Conservation (phyloP, 345 rosid genomes). For the Mallotus nudiflorus region DNA sequence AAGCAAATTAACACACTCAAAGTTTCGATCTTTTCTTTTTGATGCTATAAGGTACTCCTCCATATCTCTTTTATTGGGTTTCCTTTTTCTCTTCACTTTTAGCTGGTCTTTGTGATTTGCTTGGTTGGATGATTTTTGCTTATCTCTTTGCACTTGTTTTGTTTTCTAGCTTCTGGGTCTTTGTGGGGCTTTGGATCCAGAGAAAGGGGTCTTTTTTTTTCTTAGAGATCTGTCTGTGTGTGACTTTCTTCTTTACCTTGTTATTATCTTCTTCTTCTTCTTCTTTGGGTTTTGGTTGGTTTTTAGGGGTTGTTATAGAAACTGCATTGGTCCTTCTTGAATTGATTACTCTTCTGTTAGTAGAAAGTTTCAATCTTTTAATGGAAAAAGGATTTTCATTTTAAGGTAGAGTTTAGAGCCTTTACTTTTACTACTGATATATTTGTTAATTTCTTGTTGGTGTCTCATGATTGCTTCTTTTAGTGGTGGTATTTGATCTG, state of each 20-base stretch:
- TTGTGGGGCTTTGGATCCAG: constrained; percentile 38
- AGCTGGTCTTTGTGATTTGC: constrained; percentile 13
- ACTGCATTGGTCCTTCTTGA: constrained; percentile 19
- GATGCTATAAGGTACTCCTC: constrained; percentile 19
- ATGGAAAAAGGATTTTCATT: constrained; percentile 18
- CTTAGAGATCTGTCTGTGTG: constrained; percentile 57
- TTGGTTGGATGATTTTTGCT: constrained; percentile 30
- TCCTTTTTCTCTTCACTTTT: constrained; percentile 30
- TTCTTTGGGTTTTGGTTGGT: constrained; percentile 22
- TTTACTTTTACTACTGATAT: constrained; percentile 3
- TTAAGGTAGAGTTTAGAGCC: constrained; percentile 21
- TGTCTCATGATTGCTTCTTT: not conserved
- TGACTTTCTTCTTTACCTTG: constrained; percentile 26
- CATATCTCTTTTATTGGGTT: constrained; percentile 19
- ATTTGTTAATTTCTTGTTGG: constrained; percentile 11
- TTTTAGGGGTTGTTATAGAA: not conserved
- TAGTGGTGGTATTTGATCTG: constrained; percentile 22
- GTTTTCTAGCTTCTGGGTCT: constrained; percentile 48
- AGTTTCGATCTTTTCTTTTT: constrained; percentile 38
- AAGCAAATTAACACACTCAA: constrained; percentile 26
- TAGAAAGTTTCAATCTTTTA: constrained; percentile 1
- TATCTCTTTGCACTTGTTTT: constrained; percentile 21
- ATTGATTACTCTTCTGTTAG: constrained; percentile 14
- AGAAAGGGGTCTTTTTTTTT: constrained; percentile 20
- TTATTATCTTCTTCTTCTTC: constrained; percentile 27